phyloP scores from a whole-genome alignment of 1,139 yeast genomes.

The Meyerozyma guilliermondii region DNA sequence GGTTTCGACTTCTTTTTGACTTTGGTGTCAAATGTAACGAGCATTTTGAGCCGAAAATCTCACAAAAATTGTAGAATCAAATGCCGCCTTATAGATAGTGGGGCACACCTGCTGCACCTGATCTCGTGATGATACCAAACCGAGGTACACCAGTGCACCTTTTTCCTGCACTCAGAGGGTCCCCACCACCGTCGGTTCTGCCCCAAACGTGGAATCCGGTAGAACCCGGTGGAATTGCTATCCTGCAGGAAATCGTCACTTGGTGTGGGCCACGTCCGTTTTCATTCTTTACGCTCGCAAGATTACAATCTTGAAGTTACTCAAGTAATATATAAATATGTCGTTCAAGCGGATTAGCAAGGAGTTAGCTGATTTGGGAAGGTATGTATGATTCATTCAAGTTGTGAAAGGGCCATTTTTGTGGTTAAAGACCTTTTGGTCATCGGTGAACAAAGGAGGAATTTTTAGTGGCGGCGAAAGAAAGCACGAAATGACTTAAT shows the following conservation, averaged over 20 bases:
- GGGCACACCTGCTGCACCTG: conserved; percentile 4
- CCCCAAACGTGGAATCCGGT: neutral
- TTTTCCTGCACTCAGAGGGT: no score
- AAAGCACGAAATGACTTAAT: no score
- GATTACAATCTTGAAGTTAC: conserved; percentile 6
- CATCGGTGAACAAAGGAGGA: neutral
- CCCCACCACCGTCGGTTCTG: no score
- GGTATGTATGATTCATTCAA: conserved; percentile 48
- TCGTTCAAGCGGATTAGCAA: conserved; percentile 93
- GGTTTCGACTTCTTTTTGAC: neutral
- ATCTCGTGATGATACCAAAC: conserved; percentile 4
- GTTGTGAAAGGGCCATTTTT: no score
- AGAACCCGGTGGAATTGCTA: conserved; percentile 1
- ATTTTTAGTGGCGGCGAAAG: neutral
- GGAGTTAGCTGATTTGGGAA: conserved; percentile 90
- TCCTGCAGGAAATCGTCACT: neutral
- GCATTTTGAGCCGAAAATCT: conserved; percentile 3
- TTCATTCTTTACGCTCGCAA: conserved; percentile 6
- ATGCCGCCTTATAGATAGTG: conserved; percentile 5
- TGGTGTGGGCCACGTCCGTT: conserved; percentile 3
- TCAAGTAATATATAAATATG: conserved; percentile 35
- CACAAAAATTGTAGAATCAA: conserved; percentile 5
- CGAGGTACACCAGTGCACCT: neutral
- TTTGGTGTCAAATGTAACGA: conserved; percentile 5
- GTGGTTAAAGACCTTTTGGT: no score